Evolutionary conservation across 2,329 filamentous ascomycete species (phyloP).

Genomic region (Drechslerella dactyloides): DNA sequence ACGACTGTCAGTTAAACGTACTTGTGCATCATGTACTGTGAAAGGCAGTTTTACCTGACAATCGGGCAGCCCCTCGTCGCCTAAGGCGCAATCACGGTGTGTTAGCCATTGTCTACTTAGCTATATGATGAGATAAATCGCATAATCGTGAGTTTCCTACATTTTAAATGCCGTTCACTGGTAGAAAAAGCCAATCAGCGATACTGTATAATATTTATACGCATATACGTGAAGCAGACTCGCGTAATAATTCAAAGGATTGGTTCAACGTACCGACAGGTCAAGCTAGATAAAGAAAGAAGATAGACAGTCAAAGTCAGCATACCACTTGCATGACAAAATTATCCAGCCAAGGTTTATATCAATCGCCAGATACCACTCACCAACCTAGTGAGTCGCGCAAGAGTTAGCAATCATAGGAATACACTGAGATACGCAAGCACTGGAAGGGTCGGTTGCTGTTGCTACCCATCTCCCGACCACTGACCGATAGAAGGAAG

Average conservation of each 20-base stretch:
- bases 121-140: too few species aligned
- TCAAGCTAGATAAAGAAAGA: slow-evolving; percentile 64
- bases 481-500: slow-evolving; percentile 6
- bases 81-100: slow-evolving; percentile 27
- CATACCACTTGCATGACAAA: background rate
- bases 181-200: slow-evolving; percentile 29
- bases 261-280: slow-evolving; percentile 67
- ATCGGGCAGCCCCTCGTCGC: slow-evolving; percentile 54
- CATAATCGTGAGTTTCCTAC: slow-evolving; percentile 31
- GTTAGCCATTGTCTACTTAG: slow-evolving; percentile 43
- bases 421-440: background rate
- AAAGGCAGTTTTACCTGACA: slow-evolving; percentile 50
- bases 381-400: slow-evolving; percentile 36
- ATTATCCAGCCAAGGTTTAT: background rate
- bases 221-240: background rate
- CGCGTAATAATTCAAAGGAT: slow-evolving; percentile 23
- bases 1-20: slow-evolving; percentile 7
- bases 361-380: slow-evolving; percentile 24
- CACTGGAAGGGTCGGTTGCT: background rate
- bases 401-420: background rate
- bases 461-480: background rate
- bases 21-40: background rate
- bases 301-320: slow-evolving; percentile 28
- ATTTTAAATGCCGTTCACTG: slow-evolving; percentile 55
- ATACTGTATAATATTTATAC: slow-evolving; percentile 14